Percentiles rank a stretch among this genome's conserved stretches.
These are phyloP conservation scores for Pythium dissimile DNA, from an alignment of 352 stramenopile species.

Conservation along the genomic window DNA sequence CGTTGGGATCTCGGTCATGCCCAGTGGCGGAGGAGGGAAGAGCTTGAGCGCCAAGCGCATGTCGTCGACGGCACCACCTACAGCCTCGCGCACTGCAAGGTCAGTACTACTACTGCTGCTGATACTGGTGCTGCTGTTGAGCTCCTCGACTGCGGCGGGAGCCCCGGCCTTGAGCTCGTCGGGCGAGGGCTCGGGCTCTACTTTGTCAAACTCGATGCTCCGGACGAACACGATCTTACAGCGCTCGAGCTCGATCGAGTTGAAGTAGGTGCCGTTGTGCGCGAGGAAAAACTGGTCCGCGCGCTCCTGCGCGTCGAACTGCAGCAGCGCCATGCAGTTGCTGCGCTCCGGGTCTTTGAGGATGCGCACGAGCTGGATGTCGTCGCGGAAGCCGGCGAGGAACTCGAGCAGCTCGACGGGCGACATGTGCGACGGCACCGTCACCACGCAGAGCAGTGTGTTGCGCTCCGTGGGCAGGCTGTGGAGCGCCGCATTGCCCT, in stretches of 20 bases:
- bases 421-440: slow-evolving; percentile 81
- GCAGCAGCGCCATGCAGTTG: slow-evolving; percentile 86
- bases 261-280: slow-evolving; percentile 90
- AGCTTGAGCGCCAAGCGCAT: slow-evolving; percentile 21
- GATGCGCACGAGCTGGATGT: slow-evolving; percentile 77
- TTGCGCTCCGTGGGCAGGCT: slow-evolving; percentile 61
- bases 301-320: slow-evolving; percentile 74
- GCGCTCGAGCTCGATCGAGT: slow-evolving; percentile 88
- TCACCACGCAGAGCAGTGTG: slow-evolving; percentile 78
- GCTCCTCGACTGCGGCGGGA: not conserved
- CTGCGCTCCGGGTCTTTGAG: slow-evolving; percentile 75
- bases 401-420: slow-evolving; percentile 85
- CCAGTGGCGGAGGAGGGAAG: slow-evolving; percentile 56
- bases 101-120: no score
- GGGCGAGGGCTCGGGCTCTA: slow-evolving; percentile 22
- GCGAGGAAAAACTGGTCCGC: slow-evolving; percentile 85
- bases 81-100: no score
- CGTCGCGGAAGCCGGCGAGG: slow-evolving; percentile 60
- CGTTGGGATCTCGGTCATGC: slow-evolving; percentile 87
- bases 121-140: no score
- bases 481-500: slow-evolving; percentile 13
- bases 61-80: not conserved
- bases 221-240: slow-evolving; percentile 90
- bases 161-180: slow-evolving; percentile 15
- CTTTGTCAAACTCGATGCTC: slow-evolving; percentile 81